Evolutionary conservation across 768 basidiomycete genomes (phyloP), one percentile per base, ranked within the genome.

Genomic region (Lactarius trivialis): DNA sequence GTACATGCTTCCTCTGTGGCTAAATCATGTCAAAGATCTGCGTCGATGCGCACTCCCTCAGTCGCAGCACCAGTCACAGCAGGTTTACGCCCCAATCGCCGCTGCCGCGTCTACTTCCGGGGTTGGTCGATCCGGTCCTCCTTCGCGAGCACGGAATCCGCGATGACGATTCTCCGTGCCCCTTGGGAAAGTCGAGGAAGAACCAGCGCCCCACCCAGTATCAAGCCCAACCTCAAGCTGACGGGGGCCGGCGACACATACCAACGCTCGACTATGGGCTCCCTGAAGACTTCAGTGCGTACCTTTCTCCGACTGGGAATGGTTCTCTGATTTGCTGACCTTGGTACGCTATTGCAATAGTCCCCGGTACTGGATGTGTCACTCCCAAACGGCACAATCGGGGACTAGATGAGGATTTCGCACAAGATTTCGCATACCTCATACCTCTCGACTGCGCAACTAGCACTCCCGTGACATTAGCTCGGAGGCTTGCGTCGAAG

Each of bases 221-320:
- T 37, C 32, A n/a, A 11, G 32, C 19, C 19, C n/a, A n/a, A n/a
- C n/a, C 17, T 21, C 28, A 1, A 21, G 43, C 56, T n/a, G n/a
- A n/a, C n/a, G n/a, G n/a, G n/a, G n/a, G 56, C 39, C 56, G 41
- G 21, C 30, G 6, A 26, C 21, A 26, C 26, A 58, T 58, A 15
- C 56, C 45, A 24, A 49, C 32, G 45, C 45, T 58, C 21, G 45
- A 58, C 45, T 58, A 49, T 15, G 45, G 45, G 9, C 34, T 54
- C 53, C 34, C 53, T 26, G 8, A 24, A 7, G 21, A 24, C 34
- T 54, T 36, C 15, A 32, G 53, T 54, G 53, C 28, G 53, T 36
- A n/a, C 34, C 28, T 51, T 50, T 51, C 8, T 24, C 21, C 4
- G 26, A 19, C 19, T 24, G 24, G 28, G 5, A 3, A 17, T 30